Evolutionary conservation across 192 early-diverging fungal genomes (phyloP), one percentile per base, ranked within the genome.

Genomic region (Piromyces sp.): DNA sequence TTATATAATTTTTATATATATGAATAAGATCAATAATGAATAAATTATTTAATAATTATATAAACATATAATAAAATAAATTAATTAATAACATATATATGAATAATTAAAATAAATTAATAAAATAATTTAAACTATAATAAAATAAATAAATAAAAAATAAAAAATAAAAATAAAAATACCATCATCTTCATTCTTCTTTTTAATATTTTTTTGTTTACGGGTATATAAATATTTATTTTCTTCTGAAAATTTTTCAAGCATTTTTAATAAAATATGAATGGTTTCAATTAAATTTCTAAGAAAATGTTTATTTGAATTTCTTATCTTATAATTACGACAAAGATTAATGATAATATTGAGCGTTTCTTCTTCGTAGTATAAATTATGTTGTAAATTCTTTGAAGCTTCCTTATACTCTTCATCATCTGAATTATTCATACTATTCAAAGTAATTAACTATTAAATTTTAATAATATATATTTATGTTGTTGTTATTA

Each of bases 331-430:
- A 86, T 88, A 92, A 14, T 81, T 79, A 31, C 85, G 84, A 7
- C 88, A 84, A 14, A 93, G 81, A 7, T 89, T 85, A 15, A 88
- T 79, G 80, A 93, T 85, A 15, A 91, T 30, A n/a, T 94, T 93
- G 9, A 93, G 82, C 0, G 87, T 89, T 0, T 87, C 85, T 17
- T 89, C 86, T 68, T 93, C 92, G 82, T 94, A 92, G 36, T 92
- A 94, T 30, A 94, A 81, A 80, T 93, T 93, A 81, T 88, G 90
- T 84, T 93, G 93, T 30, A 93, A 86, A 81, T 88, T 87, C 30
- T 89, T 87, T 3, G 93, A 88, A 0, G 88, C 87, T 19, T 92
- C 91, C 3, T 83, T 83, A 78, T 87, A 37, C 13, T 81, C 16
- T 30, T 81, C 81, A 80, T 42, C 19, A 30, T 80, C 14, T 5